phyloP scores from a whole-genome alignment of 2,329 filamentous ascomycete species.

The Fusarium sp. region DNA sequence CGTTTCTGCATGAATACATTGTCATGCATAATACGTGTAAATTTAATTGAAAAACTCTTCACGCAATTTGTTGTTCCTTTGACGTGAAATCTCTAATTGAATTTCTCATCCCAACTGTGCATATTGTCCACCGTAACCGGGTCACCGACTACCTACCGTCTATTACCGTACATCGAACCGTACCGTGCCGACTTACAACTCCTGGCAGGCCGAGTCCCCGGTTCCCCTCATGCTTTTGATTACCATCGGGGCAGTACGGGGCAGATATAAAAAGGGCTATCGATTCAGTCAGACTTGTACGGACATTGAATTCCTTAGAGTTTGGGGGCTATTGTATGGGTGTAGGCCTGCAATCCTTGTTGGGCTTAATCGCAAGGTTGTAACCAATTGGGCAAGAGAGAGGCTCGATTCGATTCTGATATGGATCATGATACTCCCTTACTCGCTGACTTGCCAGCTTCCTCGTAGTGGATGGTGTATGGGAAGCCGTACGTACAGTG shows the following conservation, averaged over 20 bases:
- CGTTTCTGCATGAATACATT: slow-evolving; percentile 17
- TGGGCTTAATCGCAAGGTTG: slow-evolving; percentile 15
- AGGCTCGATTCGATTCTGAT: background rate
- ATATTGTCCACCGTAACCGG: slow-evolving; percentile 9
- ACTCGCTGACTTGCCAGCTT: slow-evolving; percentile 10
- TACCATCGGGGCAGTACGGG: slow-evolving; percentile 40
- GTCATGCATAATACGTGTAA: slow-evolving; percentile 1
- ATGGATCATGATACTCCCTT: slow-evolving; percentile 15
- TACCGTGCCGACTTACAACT: slow-evolving; percentile 8
- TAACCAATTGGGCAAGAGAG: slow-evolving; percentile 1
- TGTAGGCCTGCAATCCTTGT: slow-evolving; percentile 21
- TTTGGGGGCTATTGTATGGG: slow-evolving; percentile 11
- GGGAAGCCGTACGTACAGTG: slow-evolving; percentile 1
- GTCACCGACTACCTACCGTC: slow-evolving; percentile 29
- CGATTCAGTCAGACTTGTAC: slow-evolving; percentile 1
- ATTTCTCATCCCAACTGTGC: background rate
- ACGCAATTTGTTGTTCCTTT: background rate
- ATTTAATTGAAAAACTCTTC: background rate
- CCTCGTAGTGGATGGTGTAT: slow-evolving; percentile 9
- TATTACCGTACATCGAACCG: slow-evolving; percentile 13
- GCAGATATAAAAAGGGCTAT: slow-evolving; percentile 3
- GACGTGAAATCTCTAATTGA: background rate
- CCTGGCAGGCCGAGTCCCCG: slow-evolving; percentile 6
- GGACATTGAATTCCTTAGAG: slow-evolving; percentile 42
- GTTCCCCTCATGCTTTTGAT: slow-evolving; percentile 10